Base-by-base conservation (phyloP, 192 early-diverging fungal genomes). In the Dimargaris verticillata region DNA sequence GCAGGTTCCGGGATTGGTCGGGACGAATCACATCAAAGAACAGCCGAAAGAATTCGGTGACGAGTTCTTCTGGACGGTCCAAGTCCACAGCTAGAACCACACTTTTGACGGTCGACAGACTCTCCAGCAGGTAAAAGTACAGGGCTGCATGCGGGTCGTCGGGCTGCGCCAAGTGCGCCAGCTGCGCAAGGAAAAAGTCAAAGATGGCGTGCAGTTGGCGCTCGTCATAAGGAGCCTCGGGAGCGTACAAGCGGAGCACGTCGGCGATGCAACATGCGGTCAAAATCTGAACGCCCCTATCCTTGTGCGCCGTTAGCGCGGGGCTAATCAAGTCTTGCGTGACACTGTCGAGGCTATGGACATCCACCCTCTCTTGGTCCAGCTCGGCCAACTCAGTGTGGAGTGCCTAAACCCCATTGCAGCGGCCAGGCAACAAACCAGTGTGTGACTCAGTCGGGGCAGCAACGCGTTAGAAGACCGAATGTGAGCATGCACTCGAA, bases 211-310 rank as follows among this genome's bases (percentile, higher is more conserved):
- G 67, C 28, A 98, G 76, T 61, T 93, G 82, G 5, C 67, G 68
- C 52, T 85, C 80, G 47, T 62, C 78, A 70, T 95, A 96, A 12
- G 95, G 95, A 5, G 90, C 86, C 59, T 95, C 89, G 12, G 93
- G 93, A 15, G 95, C 95, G 68, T 86, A 93, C 12, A 99, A 73
- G 22, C 92, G 78, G 42, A 99, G 78, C 0, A 96, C 73, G 63
- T 99, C 95, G 0, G 92, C 88, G 43, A 95, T 74, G 69, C 92
- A 96, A 69, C 89, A 92, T 4, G 90, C 81, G 0, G 78, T 75
- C 24, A 83, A 80, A 24, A 81, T 78, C 29, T 75, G 75, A 18
- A 95, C 85, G 18, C 83, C 85, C 46, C 82, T 78, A 67, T 95
- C 91, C 52, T 84, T 88, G 72, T 95, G 88, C 38, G 68, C 62